Base-by-base conservation (phyloP, 2,329 filamentous ascomycete genomes). In the Hypoxylon sp. region DNA sequence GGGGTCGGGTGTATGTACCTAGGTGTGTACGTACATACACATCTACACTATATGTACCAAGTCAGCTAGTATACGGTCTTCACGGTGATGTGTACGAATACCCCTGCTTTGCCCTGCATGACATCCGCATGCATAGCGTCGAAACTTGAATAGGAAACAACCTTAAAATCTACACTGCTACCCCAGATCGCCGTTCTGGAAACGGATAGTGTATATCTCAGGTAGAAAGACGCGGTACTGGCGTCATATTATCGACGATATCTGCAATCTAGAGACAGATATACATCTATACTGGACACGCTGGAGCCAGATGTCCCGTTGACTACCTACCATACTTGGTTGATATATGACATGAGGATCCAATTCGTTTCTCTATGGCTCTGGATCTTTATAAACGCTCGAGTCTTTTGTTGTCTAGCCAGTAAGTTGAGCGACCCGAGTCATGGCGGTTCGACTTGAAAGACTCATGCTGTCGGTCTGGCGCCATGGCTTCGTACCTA, bases 81-180 rank as follows among this genome's bases (percentile, higher is more conserved):
- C 21, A 27, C 35, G 13, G 35, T 41, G 15, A 47, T 33, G 43
- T 53, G 17, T 26, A 31, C 21, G 48, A 51, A 38, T 55, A 52
- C 35, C 48, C 55, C 26, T 43, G 51, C n/a, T 31, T 37, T 24
- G 24, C 27, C 24, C 54, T 48, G 45, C 35, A 43, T 35, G 48
- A 56, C 38, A 50, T 53, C 45, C 15, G 18, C 11, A 29, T 31
- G 24, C 31, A 38, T 55, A 37, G 37, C 18, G 37, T 21, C 27
- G 41, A 21, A 13, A 18, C 41, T 48, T 33, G 42, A 48, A 55
- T 48, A 35, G 43, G 51, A 59, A 62, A 59, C 55, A 62, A 53
- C 55, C 43, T 53, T 55, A 59, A 47, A n/a, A 49, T 56, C 33
- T 52, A 46, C 6, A 52, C 31, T 48, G 10, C 55, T 55, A 62